Evolutionary conservation across 805 yeast species (phyloP), one percentile per base, ranked within the genome.

Genomic region (Ogataea nonfermentans): DNA sequence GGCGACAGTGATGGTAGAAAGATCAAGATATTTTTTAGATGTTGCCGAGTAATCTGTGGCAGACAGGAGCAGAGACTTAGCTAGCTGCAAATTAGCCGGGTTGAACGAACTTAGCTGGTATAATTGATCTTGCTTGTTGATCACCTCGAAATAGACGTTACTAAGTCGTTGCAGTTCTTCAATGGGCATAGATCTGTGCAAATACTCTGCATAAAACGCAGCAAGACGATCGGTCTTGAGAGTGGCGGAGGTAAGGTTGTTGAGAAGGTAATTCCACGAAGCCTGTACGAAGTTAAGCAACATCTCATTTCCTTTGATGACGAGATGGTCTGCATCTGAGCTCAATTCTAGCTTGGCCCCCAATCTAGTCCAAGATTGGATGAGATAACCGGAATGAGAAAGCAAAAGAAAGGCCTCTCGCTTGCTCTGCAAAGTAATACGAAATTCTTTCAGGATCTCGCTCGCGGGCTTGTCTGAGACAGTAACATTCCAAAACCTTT

Each of bases 271-370:
- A 32, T 56, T 60, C 63, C 66, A 61, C 4, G 61, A 52, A 1
- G 65, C 59, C 36, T 55, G 59, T 3, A 65, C 66, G 50, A 57
- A 63, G 24, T 56, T 50, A 3, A 59, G 53, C 13, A 57, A 51
- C 13, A 49, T 42, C 12, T 48, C 43, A 12, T 53, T 49, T 2
- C 66, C 67, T 34, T 51, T 49, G 4, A 63, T 57, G 7, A 53
- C 48, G 27, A 65, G 40, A 28, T 55, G 56, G 15, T 44, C 44
- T 6, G 56, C 50, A 11, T 55, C 54, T 1, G 53, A 42, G 20
- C 49, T 51, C 24, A 64, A 43, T 9, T 59, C 52, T 15, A 65
- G 33, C 28, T 52, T 56, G 4, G 67, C 69, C n/a, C 68, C 68
- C 17, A 58, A 42, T 22, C 57, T 46, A 8, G 65, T 46, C 67